Conservation (phyloP, 2,329 filamentous ascomycete genomes). For the Zymoseptoria tritici region DNA sequence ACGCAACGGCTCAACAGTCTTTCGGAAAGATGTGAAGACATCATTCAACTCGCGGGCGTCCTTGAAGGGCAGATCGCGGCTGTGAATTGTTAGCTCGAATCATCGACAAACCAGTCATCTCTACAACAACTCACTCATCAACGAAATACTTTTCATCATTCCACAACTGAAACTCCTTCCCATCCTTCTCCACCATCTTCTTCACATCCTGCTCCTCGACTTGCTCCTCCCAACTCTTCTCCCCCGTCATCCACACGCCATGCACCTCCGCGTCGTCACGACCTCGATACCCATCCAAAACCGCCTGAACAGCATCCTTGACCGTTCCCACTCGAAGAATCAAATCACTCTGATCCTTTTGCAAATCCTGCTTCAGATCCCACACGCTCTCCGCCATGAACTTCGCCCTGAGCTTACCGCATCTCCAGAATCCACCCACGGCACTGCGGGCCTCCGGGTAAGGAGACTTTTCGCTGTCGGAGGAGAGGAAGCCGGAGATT, state of each 20-base stretch:
- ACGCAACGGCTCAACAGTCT: conserved; percentile 63
- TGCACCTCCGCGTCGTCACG: conserved; percentile 42
- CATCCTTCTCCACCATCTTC: conserved; percentile 45
- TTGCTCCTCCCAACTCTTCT: conserved; percentile 63
- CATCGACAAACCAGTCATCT: background rate
- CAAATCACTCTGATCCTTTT: conserved; percentile 53
- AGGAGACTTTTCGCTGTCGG: conserved; percentile 46
- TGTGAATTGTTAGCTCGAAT: conserved; percentile 3
- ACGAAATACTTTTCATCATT: conserved; percentile 71
- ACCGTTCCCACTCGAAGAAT: conserved; percentile 56
- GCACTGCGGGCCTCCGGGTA: conserved; percentile 61
- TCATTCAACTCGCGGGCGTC: conserved; percentile 58
- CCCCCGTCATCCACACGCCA: conserved; percentile 66
- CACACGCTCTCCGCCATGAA: conserved; percentile 67
- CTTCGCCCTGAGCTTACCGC: conserved; percentile 62
- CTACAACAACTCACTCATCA: conserved; percentile 61
- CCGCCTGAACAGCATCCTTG: conserved; percentile 50
- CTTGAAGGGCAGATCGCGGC: conserved; percentile 57
- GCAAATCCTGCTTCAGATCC: conserved; percentile 59
- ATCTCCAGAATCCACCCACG: conserved; percentile 64
- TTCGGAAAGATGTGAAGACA: conserved; percentile 68
- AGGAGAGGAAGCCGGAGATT: conserved; percentile 62
- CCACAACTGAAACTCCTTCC: conserved; percentile 58
- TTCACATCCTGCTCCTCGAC: conserved; percentile 54
- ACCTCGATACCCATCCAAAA: conserved; percentile 45